Evolutionary conservation across 1,139 yeast genomes (phyloP).

Genomic region (Meyerozyma carpophila): DNA sequence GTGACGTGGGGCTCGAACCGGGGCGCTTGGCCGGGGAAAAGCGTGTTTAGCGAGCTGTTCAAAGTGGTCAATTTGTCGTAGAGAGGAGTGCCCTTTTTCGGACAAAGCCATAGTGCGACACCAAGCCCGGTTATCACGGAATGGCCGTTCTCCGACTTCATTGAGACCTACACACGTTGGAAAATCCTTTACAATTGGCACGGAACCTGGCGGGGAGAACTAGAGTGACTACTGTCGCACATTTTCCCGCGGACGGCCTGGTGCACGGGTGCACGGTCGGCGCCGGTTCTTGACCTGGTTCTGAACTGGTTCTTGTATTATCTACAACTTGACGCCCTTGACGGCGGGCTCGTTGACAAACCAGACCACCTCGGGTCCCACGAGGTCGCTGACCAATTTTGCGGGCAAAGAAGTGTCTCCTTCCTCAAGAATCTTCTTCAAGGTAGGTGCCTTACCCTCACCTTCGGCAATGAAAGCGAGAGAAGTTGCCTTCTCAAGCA

Average conservation of each 20-base stretch:
- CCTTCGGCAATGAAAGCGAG: slow-evolving; percentile 90
- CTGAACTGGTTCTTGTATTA: neutral
- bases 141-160: neutral
- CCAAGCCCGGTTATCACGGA: slow-evolving; percentile 21
- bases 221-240: too few species aligned
- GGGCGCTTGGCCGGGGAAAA: slow-evolving; percentile 66
- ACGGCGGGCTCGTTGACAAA: slow-evolving; percentile 76
- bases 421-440: slow-evolving; percentile 65
- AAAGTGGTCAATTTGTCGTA: slow-evolving; percentile 55
- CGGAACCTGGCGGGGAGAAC: too few species aligned
- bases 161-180: neutral
- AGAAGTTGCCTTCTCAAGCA: slow-evolving; percentile 46
- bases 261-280: neutral
- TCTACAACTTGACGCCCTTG: slow-evolving; percentile 39
- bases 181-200: too few species aligned
- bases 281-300: too few species aligned
- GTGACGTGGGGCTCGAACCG: slow-evolving; percentile 75
- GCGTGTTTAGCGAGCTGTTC: slow-evolving; percentile 59
- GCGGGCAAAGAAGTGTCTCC: slow-evolving; percentile 55
- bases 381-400: slow-evolving; percentile 57
- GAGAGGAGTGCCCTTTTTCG: slow-evolving; percentile 49
- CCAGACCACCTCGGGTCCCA: slow-evolving; percentile 58
- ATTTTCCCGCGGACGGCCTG: neutral
- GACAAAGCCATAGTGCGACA: slow-evolving; percentile 75
- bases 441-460: slow-evolving; percentile 69